Conservation (phyloP, 2,329 filamentous ascomycete genomes). For the Huntiella decipiens region DNA sequence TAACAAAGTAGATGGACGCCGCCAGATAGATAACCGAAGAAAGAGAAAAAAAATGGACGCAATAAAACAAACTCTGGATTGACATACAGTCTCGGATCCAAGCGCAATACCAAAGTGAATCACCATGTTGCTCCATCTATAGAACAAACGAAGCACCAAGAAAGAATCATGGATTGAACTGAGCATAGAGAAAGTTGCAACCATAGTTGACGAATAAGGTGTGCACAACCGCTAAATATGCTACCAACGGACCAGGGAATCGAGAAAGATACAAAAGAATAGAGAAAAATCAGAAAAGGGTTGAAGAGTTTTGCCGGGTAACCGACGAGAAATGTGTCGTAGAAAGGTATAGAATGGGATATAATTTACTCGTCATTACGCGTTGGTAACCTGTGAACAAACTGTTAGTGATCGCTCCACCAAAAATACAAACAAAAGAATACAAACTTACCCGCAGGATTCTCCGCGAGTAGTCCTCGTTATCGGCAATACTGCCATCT, state of each 20-base stretch:
- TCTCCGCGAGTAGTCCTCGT: slow-evolving; percentile 88
- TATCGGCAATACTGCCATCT: slow-evolving; percentile 90
- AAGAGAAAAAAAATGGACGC: slow-evolving; percentile 8
- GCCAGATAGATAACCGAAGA: slow-evolving; percentile 4
- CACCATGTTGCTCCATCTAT: no score
- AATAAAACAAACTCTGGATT: background rate
- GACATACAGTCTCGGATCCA: no score
- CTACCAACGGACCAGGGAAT: slow-evolving; percentile 10
- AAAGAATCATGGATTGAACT: background rate
- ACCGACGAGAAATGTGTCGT: slow-evolving; percentile 8
- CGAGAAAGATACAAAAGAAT: slow-evolving; percentile 7
- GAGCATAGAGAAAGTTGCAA: background rate
- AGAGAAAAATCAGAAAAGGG: slow-evolving; percentile 2
- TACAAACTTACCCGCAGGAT: slow-evolving; percentile 63
- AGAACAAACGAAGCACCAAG: slow-evolving; percentile 5
- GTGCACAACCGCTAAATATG: slow-evolving; percentile 10
- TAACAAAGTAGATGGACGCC: slow-evolving; percentile 9
- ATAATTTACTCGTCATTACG: slow-evolving; percentile 21
- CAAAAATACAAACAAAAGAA: background rate
- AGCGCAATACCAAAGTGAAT: no score
- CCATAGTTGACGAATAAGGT: no score
- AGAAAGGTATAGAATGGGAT: slow-evolving; percentile 1
- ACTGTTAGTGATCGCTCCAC: slow-evolving; percentile 12
- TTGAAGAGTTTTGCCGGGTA: slow-evolving; percentile 2
- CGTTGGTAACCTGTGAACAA: slow-evolving; percentile 35